Base-by-base conservation (phyloP, 768 basidiomycete genomes). In the Cyathus striatus region DNA sequence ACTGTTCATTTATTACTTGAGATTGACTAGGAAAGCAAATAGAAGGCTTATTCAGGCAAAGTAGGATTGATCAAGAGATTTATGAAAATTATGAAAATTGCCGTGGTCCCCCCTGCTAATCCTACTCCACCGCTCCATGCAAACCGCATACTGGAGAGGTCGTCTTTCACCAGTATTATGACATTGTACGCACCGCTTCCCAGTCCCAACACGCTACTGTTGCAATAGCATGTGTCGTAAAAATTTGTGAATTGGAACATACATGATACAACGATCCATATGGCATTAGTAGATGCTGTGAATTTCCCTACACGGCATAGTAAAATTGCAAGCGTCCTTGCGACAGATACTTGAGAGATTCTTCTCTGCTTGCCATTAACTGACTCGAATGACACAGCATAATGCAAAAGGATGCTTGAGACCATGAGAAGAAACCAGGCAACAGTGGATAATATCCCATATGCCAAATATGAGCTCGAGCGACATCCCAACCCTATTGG, bases 61-160 rank as follows among this genome's bases (percentile, higher is more conserved):
- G 38, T 13, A 21, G 20, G 20, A 23, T 40, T 25, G 14, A 40
- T 22, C 14, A 40, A 25, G 17, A 40, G 20, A 23, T 40, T 23
- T 7, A 40, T 18, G 38, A 40, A 40, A 13, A 7, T 23, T 22
- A 18, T 23, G 18, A 40, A 40, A 14, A 40, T 23, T 6, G 24
- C 18, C 7, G 38, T 23, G 12, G 24, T 18, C 21, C 38, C 20
- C 13, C 21, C 38, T 21, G 38, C 38, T 10, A 40, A 18, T 6
- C 20, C 51, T 0, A 64, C 55, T 1, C 57, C 69, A 1, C 66
- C 63, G 38, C 59, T 57, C 68, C 70, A 70, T 13, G 62, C 61
- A 0, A 6, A 23, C 23, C 42, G 54, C 49, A 62, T 61, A 32
- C 43, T 24, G 5, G 33, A 23, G 5, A 66, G 14, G 34, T 65